Evolutionary conservation across 2,329 filamentous ascomycete species (phyloP).

Genomic region (Fusarium cicatricum): DNA sequence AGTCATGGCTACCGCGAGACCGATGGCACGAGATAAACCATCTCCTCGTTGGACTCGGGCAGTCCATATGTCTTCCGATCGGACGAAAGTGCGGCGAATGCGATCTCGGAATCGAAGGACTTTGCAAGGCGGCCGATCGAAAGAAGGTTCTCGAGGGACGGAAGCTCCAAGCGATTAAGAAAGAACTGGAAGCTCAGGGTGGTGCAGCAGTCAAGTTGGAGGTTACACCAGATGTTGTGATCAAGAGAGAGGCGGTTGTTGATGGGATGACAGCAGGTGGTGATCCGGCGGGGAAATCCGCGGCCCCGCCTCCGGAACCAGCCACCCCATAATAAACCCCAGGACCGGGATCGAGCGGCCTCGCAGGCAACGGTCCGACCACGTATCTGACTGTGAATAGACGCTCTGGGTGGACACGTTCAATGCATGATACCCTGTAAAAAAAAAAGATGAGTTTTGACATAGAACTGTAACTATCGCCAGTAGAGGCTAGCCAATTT

Average conservation of each 20-base stretch:
- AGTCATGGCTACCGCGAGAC: slow-evolving; percentile 84
- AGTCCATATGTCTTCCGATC: slow-evolving; percentile 84
- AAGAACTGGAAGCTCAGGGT: slow-evolving; percentile 38
- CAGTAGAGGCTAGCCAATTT: slow-evolving; percentile 13
- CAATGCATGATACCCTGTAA: slow-evolving; percentile 24
- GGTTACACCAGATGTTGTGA: slow-evolving; percentile 28
- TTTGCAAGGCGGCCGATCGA: slow-evolving; percentile 78
- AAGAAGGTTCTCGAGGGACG: slow-evolving; percentile 67
- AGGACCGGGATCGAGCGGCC: slow-evolving; percentile 9
- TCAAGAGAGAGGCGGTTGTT: slow-evolving; percentile 43
- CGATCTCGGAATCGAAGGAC: slow-evolving; percentile 75
- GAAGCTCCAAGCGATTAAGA: slow-evolving; percentile 53
- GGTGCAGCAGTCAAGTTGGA: slow-evolving; percentile 37
- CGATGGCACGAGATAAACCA: slow-evolving; percentile 94
- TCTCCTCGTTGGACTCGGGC: slow-evolving; percentile 86
- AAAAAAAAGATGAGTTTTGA: slow-evolving; percentile 14
- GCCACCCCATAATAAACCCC: slow-evolving; percentile 33
- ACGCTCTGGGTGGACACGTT: slow-evolving; percentile 6
- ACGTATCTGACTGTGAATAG: slow-evolving; percentile 26
- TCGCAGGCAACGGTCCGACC: slow-evolving; percentile 30
- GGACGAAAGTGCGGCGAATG: slow-evolving; percentile 86
- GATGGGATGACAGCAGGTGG: slow-evolving; percentile 23
- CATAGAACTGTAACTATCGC: neutral
- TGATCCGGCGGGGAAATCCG: slow-evolving; percentile 18
- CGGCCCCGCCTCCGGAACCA: slow-evolving; percentile 36